Percentiles rank a stretch among this genome's conserved stretches.
Conservation (phyloP, 2,329 filamentous ascomycete species). For the Aspergillus spinulosporus region DNA sequence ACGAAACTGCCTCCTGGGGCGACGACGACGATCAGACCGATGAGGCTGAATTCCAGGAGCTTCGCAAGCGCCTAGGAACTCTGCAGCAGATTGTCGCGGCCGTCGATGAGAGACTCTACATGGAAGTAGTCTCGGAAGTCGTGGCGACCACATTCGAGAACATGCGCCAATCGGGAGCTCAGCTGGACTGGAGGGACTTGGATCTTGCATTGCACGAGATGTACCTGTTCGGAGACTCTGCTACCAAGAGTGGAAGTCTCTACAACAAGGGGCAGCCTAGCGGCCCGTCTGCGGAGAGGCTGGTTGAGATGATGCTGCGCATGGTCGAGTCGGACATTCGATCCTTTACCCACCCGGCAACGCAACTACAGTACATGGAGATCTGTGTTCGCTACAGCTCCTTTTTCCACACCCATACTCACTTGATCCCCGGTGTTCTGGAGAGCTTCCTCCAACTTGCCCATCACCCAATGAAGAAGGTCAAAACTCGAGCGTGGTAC, state of each 20-base stretch:
- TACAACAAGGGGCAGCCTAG: constrained; percentile 82
- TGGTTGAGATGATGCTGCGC: constrained; percentile 90
- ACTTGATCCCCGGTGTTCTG: constrained; percentile 80
- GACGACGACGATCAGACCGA: constrained; percentile 93
- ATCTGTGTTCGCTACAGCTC: constrained; percentile 91
- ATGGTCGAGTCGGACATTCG: constrained; percentile 92
- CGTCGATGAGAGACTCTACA: constrained; percentile 83
- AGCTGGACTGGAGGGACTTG: constrained; percentile 90
- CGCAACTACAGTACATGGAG: constrained; percentile 96
- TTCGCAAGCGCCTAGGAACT: constrained; percentile 84
- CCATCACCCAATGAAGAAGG: constrained; percentile 82
- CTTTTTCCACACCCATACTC: constrained; percentile 83
- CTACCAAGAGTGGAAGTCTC: constrained; percentile 83
- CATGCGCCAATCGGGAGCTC: constrained; percentile 70
- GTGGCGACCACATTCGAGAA: constrained; percentile 84
- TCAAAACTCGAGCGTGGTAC: constrained; percentile 93
- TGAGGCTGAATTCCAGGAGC: constrained; percentile 94
- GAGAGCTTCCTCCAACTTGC: constrained; percentile 90
- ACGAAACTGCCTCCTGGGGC: constrained; percentile 91
- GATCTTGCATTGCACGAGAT: constrained; percentile 94
- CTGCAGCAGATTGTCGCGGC: constrained; percentile 90
- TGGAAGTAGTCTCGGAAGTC: constrained; percentile 81
- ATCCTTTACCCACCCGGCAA: constrained; percentile 82
- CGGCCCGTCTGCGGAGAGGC: constrained; percentile 72
- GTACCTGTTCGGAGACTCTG: constrained; percentile 91